A percentile compares a stretch with the other conserved stretches of the same genome.
phyloP scores from a whole-genome alignment of 2,329 filamentous ascomycete genomes.

The Aspergillus carbonarius region DNA sequence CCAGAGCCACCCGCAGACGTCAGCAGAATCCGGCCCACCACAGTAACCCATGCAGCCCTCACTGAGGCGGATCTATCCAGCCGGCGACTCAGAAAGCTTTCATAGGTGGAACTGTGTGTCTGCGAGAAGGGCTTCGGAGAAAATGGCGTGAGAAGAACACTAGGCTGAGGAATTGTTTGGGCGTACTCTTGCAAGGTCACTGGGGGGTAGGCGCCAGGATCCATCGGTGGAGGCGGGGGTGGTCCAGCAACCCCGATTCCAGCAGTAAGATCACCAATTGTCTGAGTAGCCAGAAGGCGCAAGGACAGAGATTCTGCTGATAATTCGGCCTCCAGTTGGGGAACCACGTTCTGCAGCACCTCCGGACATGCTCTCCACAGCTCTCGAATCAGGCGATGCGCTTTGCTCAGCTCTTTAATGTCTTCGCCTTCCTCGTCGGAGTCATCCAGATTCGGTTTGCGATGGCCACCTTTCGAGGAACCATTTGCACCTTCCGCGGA shows the following conservation, averaged over 20 bases:
- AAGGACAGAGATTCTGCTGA: slow-evolving; percentile 85
- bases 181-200: slow-evolving; percentile 46
- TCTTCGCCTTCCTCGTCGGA: slow-evolving; percentile 75
- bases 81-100: slow-evolving; percentile 78
- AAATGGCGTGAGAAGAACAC: slow-evolving; percentile 74
- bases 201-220: slow-evolving; percentile 82
- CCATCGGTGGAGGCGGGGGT: slow-evolving; percentile 68
- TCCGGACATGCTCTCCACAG: slow-evolving; percentile 89
- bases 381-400: slow-evolving; percentile 84
- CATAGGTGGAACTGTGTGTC: slow-evolving; percentile 73
- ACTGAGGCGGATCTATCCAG: slow-evolving; percentile 85
- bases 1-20: slow-evolving; percentile 90
- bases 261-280: slow-evolving; percentile 89
- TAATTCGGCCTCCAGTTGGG: slow-evolving; percentile 88
- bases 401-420: slow-evolving; percentile 82
- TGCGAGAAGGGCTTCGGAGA: slow-evolving; percentile 89
- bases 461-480: slow-evolving; percentile 39
- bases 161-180: slow-evolving; percentile 52
- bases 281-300: slow-evolving; percentile 85
- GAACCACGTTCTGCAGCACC: slow-evolving; percentile 88
- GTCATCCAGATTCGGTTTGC: slow-evolving; percentile 56
- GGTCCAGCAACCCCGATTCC: slow-evolving; percentile 90
- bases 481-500: slow-evolving; percentile 61
- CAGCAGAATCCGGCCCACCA: slow-evolving; percentile 79
- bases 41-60: slow-evolving; percentile 80